Percentiles rank a stretch among this genome's conserved stretches.
phyloP scores from a whole-genome alignment of 257 asterid genomes.

The Mentha longifolia region DNA sequence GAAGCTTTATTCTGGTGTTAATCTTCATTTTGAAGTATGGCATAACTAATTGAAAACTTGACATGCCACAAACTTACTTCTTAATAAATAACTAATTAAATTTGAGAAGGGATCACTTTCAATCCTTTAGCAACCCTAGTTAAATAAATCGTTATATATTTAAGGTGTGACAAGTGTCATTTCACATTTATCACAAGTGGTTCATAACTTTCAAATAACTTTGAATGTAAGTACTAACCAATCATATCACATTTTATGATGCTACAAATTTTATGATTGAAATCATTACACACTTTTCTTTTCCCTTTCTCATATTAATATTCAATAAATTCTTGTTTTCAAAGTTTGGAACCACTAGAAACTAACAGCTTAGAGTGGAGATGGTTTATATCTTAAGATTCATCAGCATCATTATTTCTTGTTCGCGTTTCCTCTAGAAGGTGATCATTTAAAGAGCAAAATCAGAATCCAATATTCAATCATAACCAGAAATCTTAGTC shows the following conservation, averaged over 20 bases:
- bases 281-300: slow-evolving; percentile 30
- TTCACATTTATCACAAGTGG: slow-evolving; percentile 28
- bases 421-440: slow-evolving; percentile 42
- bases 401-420: slow-evolving; percentile 42
- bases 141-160: slow-evolving; percentile 12
- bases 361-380: slow-evolving; percentile 29
- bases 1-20: slow-evolving; percentile 24
- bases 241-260: slow-evolving; percentile 34
- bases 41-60: slow-evolving; percentile 31
- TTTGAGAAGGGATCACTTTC: slow-evolving; percentile 3
- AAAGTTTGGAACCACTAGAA: slow-evolving; percentile 49
- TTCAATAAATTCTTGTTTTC: slow-evolving; percentile 43
- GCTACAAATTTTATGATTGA: slow-evolving; percentile 29
- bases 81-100: background rate
- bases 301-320: slow-evolving; percentile 27
- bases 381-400: slow-evolving; percentile 39
- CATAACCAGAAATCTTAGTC: slow-evolving; percentile 11
- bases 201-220: slow-evolving; percentile 30
- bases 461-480: slow-evolving; percentile 20
- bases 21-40: slow-evolving; percentile 38
- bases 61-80: slow-evolving; percentile 26
- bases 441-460: slow-evolving; percentile 35
- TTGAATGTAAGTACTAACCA: slow-evolving; percentile 34
- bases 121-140: slow-evolving; percentile 19
- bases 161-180: slow-evolving; percentile 29